A percentile compares a stretch with the other conserved stretches of the same genome.
Evolutionary conservation across 768 basidiomycete genomes (phyloP).

Genomic region (Mycena sanguinolenta): DNA sequence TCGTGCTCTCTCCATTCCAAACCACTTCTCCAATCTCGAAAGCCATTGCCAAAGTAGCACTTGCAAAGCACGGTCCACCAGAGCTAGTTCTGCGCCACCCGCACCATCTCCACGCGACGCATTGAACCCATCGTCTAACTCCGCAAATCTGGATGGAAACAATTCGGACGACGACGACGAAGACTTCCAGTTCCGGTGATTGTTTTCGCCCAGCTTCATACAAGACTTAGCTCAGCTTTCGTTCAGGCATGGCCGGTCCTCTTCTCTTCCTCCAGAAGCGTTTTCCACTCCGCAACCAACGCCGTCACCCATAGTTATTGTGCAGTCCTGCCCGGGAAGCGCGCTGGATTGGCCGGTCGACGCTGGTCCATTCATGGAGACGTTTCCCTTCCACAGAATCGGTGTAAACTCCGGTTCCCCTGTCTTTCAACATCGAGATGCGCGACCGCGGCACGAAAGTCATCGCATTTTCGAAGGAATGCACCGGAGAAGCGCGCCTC

Average conservation of each 20-base stretch:
- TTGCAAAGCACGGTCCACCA: not conserved
- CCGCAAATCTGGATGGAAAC: not conserved
- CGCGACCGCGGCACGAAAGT: too few species aligned
- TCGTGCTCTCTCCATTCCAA: not conserved
- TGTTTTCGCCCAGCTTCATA: not conserved
- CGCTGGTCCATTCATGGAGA: conserved; percentile 1
- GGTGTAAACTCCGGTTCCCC: not conserved
- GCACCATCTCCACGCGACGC: not conserved
- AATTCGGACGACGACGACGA: not conserved
- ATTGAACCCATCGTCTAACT: not conserved
- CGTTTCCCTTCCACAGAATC: not conserved
- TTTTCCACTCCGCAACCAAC: not conserved
- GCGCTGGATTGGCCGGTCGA: not conserved
- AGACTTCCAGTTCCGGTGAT: not conserved
- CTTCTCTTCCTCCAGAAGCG: not conserved
- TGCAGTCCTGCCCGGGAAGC: too few species aligned
- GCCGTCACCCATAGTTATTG: not conserved
- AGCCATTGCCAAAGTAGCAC: not conserved
- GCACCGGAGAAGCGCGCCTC: too few species aligned
- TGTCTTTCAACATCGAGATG: too few species aligned
- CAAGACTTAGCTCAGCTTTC: too few species aligned
- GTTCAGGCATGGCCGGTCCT: not conserved
- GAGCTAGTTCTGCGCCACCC: not conserved
- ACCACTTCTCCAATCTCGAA: not conserved
- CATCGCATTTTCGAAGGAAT: too few species aligned